Base-by-base conservation (phyloP, 345 rosid genomes). In the Hevea brasiliensis region DNA sequence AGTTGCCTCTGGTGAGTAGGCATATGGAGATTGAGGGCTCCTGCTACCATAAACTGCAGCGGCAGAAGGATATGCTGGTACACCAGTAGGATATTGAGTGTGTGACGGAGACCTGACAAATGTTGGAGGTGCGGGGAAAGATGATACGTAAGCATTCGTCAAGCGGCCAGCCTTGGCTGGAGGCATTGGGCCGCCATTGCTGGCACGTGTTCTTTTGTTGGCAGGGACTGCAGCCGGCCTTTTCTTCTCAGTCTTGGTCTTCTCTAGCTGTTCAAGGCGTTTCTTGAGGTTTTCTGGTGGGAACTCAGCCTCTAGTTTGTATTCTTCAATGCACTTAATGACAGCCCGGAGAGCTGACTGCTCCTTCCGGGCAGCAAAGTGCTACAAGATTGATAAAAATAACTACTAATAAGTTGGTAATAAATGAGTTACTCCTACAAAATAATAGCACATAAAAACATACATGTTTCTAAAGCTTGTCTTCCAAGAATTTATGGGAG, bases 151-250 rank as follows among this genome's bases (percentile, higher is more conserved):
- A 53, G 99, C 98, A 67, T 91, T 92, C 32, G 87, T 87, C 82
- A 85, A 75, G 75, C 99, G 98, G 9, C 99, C 99, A 20, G 99
- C 99, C 79, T 95, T 92, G 40, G 98, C 99, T 7, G 99, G 99
- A 77, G 99, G 98, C 98, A 95, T 92, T 29, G 98, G 99, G 58
- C 96, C 98, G 21, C 88, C 91, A 76, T 85, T 91, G 81, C 87
- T 89, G 37, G 97, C 96, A 0, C 99, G 76, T 11, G 97, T 95
- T 84, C 99, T 80, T 75, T 95, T 92, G 84, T 91, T 95, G 2
- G 97, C 98, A 4, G 99, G 98, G 23, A 85, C 92, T 13, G 91
- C 87, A 61, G 81, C 91, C 56, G 96, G 87, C 76, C 85, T 89
- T 71, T 87, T 91, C 92, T 95, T 95, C 83, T 95, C 99, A 0